Conservation (phyloP, 331 rosid genomes). For the Rosa hybrid region DNA sequence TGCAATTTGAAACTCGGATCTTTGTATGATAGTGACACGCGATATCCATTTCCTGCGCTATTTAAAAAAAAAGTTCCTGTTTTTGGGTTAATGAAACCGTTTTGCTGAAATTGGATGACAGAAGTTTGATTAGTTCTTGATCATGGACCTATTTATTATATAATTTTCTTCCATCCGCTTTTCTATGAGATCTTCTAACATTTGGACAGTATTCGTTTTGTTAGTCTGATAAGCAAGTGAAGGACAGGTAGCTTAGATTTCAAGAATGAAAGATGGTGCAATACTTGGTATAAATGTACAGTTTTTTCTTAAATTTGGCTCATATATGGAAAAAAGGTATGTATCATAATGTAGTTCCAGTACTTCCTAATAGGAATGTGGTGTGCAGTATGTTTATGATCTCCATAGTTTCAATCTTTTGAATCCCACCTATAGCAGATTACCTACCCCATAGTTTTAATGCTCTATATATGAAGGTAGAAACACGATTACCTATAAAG, state of each 20-base stretch:
- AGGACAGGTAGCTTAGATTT: neutral
- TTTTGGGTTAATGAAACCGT: neutral
- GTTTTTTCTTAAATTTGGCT: neutral
- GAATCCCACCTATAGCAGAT: neutral
- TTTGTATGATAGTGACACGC: no score
- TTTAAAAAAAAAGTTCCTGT: neutral
- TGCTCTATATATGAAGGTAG: neutral
- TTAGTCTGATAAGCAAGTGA: neutral
- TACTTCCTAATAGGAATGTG: neutral
- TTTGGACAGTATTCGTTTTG: neutral
- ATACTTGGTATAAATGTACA: neutral
- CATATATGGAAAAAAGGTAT: neutral
- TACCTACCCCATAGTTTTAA: neutral
- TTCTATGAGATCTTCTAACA: neutral
- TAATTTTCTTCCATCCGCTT: neutral
- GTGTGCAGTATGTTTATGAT: neutral
- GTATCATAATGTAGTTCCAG: neutral
- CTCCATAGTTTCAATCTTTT: neutral
- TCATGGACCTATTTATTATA: neutral
- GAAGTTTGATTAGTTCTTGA: slow-evolving; percentile 12
- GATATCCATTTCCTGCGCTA: neutral
- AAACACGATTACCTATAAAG: neutral
- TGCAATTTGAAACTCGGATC: neutral
- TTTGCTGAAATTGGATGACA: neutral
- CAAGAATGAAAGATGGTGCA: neutral